These are phyloP conservation scores for Lachnellula suecica DNA, from an alignment of 2,329 filamentous ascomycete genomes.

Conservation along the genomic window DNA sequence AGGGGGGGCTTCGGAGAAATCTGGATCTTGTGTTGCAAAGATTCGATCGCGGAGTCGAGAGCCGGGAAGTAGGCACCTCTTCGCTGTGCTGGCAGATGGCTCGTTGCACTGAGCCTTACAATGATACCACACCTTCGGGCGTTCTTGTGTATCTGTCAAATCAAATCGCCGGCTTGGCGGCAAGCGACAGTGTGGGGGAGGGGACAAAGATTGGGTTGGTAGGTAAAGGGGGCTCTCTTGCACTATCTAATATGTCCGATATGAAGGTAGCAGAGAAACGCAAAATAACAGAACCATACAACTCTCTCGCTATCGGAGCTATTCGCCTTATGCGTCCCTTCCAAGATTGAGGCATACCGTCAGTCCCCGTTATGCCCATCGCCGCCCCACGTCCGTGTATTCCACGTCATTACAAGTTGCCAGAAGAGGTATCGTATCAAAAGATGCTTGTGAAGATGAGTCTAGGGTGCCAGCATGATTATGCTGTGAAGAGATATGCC, in stretches of 20 bases:
- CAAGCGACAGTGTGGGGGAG: not conserved
- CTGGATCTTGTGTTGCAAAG: not conserved
- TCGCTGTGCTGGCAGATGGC: not conserved
- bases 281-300: slow-evolving; percentile 13
- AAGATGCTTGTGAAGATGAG: slow-evolving; percentile 21
- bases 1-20: not conserved
- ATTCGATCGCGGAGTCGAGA: not conserved
- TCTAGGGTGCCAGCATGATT: slow-evolving; percentile 14
- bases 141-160: not conserved
- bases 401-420: slow-evolving; percentile 25
- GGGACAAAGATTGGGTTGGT: not conserved
- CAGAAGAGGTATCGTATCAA: slow-evolving; percentile 30
- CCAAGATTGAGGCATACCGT: slow-evolving; percentile 9
- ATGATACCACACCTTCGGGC: not conserved
- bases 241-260: slow-evolving; percentile 19
- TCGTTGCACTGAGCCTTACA: not conserved
- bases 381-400: slow-evolving; percentile 13
- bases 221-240: slow-evolving; percentile 9
- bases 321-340: slow-evolving; percentile 22
- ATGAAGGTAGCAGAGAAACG: slow-evolving; percentile 16
- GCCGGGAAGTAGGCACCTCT: not conserved
- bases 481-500: slow-evolving; percentile 18
- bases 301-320: slow-evolving; percentile 12
- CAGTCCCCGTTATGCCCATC: slow-evolving; percentile 8
- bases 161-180: not conserved